These are phyloP conservation scores for Leccinellum luteum DNA, from an alignment of 768 basidiomycete genomes.

Conservation along the genomic window DNA sequence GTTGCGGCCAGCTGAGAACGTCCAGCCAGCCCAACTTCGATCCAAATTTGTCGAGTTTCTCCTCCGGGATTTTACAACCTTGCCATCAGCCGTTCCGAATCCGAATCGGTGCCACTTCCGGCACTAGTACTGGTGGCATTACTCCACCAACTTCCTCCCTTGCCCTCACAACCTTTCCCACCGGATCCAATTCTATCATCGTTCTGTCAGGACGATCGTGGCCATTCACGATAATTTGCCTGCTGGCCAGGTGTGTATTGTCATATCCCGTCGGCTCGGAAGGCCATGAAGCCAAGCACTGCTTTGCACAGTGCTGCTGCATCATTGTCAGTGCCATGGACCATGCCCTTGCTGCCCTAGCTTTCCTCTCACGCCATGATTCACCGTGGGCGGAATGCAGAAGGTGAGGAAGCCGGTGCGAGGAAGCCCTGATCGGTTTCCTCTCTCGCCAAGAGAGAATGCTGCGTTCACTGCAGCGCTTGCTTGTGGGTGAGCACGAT, in stretches of 20 bases:
- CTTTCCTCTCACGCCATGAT: conserved; percentile 12
- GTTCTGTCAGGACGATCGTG: conserved; percentile 63
- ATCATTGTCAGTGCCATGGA: too few relatives aligned
- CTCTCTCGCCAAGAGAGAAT: conserved; percentile 1
- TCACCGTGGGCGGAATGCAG: not conserved
- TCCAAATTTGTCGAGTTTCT: conserved; percentile 65
- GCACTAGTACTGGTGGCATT: conserved; percentile 41
- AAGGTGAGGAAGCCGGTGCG: not conserved
- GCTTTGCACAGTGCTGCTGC: conserved; percentile 70
- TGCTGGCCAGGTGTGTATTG: conserved; percentile 44
- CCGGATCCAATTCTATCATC: not conserved
- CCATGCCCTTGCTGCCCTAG: not conserved
- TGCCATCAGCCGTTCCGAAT: conserved; percentile 84
- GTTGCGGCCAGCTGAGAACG: conserved; percentile 65
- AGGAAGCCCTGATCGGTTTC: not conserved
- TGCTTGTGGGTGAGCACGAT: too few relatives aligned
- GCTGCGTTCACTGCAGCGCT: conserved; percentile 45
- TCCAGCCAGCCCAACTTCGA: conserved; percentile 62
- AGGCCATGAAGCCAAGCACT: conserved; percentile 72
- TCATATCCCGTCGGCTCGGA: conserved; percentile 43
- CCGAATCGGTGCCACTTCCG: conserved; percentile 54
- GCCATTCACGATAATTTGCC: conserved; percentile 60
- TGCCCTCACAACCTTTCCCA: conserved; percentile 35
- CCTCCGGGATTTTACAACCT: conserved; percentile 48
- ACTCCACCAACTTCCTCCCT: conserved; percentile 72